These are phyloP conservation scores for Boletus reticuloceps DNA, from an alignment of 768 basidiomycete genomes.

Conservation along the genomic window DNA sequence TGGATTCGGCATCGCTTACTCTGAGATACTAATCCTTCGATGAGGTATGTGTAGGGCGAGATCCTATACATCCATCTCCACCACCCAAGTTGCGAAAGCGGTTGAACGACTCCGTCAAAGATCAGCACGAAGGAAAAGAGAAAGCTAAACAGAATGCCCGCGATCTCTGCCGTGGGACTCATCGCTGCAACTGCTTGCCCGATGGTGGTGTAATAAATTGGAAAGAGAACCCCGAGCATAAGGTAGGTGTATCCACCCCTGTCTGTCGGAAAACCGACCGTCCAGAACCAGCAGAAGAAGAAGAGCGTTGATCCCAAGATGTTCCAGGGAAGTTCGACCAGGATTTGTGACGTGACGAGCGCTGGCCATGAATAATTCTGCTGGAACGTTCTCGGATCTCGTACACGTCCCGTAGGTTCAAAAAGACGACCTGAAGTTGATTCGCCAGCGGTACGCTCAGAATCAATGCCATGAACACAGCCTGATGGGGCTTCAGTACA, in stretches of 20 bases:
- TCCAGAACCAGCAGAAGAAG: constrained; percentile 72
- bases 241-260: constrained; percentile 63
- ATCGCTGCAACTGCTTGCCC: constrained; percentile 61
- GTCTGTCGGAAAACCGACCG: constrained; percentile 54
- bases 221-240: constrained; percentile 51
- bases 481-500: constrained; percentile 26
- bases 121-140: constrained; percentile 62
- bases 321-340: constrained; percentile 63
- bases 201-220: constrained; percentile 60
- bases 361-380: constrained; percentile 66
- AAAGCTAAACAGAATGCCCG: constrained; percentile 55
- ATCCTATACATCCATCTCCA: constrained; percentile 70
- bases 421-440: constrained; percentile 62
- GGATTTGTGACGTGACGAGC: constrained; percentile 50
- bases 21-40: constrained; percentile 46
- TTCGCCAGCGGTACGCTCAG: constrained; percentile 51
- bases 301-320: constrained; percentile 54
- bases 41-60: constrained; percentile 55
- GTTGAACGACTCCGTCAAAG: constrained; percentile 72
- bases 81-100: constrained; percentile 58
- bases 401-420: constrained; percentile 57
- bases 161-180: constrained; percentile 58
- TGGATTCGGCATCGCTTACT: constrained; percentile 35
- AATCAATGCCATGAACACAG: constrained; percentile 57
- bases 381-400: constrained; percentile 66